Evolutionary conservation across 257 asterid species (phyloP), one percentile per base, ranked within the genome.

Genomic region (Parsonsia alboflavescens): DNA sequence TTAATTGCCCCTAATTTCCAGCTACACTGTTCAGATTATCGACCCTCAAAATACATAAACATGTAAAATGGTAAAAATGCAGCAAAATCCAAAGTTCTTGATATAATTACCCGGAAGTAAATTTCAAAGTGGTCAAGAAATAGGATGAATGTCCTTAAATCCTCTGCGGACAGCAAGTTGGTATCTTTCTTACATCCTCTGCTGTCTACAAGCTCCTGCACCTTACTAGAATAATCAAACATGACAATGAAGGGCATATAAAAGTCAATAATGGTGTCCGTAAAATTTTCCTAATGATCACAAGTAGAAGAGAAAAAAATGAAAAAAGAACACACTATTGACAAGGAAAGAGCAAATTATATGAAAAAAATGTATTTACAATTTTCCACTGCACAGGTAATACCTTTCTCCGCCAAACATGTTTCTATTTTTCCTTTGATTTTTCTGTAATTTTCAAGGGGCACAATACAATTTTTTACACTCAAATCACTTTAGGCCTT

Each of bases 401-500:
- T 68, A 50, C 26, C 36, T 33, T 70, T 59, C 30, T 36, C 74
- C 52, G 1, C 71, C 58, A 49, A 26, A 2, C 2, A 1, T 28
- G 59, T 75, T 48, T 26, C 15, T 70, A 72, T 54, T 76, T 12
- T 54, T 63, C 24, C 41, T 76, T 64, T 64, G 30, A 42, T 42
- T 42, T n/a, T 42, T 42, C 46, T 2, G 46, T 42, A 42, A 42
- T 42, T 42, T 42, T 42, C 46, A 42, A 7, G 46, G 46, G 39
- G 17, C 19, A 12, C 50, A 41, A 1, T 30, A 76, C 49, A 52
- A 57, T 71, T 66, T 28, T 67, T 42, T 21, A 44, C 33, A 46
- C 36, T 4, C 39, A 58, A 53, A 56, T 90, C 87, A 86, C 80
- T 86, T 84, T 80, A 76, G 77, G 87, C 91, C 76, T 83, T 84